A percentile compares a stretch with the other conserved stretches of the same genome.
Conservation (phyloP, 345 rosid species). For the Clausena lansium region DNA sequence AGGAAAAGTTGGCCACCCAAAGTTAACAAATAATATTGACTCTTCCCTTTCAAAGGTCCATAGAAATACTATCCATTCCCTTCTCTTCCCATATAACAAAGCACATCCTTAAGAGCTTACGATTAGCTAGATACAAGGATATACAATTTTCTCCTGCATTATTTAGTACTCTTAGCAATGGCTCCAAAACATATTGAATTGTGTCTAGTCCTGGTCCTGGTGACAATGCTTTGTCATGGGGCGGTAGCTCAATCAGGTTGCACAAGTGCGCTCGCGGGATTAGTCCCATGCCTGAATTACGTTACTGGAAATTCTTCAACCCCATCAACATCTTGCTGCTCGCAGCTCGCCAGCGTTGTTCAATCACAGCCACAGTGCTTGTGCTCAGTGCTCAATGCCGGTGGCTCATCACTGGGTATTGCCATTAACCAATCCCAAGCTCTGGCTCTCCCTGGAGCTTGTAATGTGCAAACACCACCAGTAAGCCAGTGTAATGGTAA, state of each 20-base stretch:
- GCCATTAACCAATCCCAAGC: slow-evolving; percentile 22
- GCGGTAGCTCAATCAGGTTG: slow-evolving; percentile 40
- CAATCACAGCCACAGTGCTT: slow-evolving; percentile 50
- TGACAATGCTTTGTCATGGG: slow-evolving; percentile 18
- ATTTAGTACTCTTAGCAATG: slow-evolving; percentile 22
- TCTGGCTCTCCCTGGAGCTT: slow-evolving; percentile 30
- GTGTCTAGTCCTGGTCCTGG: slow-evolving; percentile 32
- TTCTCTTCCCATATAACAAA: not conserved
- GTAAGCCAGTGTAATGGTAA: slow-evolving; percentile 14
- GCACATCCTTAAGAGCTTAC: not conserved
- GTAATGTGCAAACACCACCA: slow-evolving; percentile 32
- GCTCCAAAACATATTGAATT: slow-evolving; percentile 22
- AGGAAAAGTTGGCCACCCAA: slow-evolving; percentile 24
- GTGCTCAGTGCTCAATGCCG: slow-evolving; percentile 36
- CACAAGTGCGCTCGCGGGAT: slow-evolving; percentile 22
- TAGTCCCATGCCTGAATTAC: slow-evolving; percentile 39
- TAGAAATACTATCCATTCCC: slow-evolving; percentile 8
- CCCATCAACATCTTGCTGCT: slow-evolving; percentile 58
- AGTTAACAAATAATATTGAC: slow-evolving; percentile 14
- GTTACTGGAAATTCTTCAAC: slow-evolving; percentile 39
- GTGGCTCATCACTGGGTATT: slow-evolving; percentile 17
- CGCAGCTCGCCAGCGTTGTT: slow-evolving; percentile 42
- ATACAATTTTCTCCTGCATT: not conserved
- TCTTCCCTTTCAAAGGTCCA: not conserved
- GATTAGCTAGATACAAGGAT: not conserved